These are phyloP conservation scores for Podospora appendiculata DNA, from an alignment of 495 filamentous ascomycete genomes.

Conservation along the genomic window DNA sequence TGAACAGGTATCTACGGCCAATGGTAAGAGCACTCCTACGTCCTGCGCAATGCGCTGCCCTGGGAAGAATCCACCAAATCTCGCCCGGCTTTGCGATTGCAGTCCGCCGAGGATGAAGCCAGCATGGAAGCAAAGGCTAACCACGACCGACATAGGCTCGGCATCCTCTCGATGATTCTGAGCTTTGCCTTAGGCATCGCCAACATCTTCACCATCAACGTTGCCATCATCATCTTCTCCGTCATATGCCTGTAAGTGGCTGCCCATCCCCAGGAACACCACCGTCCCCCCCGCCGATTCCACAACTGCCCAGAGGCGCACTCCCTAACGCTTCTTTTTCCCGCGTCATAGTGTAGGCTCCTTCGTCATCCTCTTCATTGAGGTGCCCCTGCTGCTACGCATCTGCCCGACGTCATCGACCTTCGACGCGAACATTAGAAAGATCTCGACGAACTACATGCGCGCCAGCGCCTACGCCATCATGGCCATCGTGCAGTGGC, in stretches of 20 bases:
- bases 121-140: constrained; percentile 1
- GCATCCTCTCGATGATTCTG: constrained; percentile 86
- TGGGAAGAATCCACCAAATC: too few relatives aligned
- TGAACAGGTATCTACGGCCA: constrained; percentile 92
- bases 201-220: constrained; percentile 64
- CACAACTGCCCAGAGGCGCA: neutral
- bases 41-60: too few relatives aligned
- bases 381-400: constrained; percentile 90
- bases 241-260: constrained; percentile 72
- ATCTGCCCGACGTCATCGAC: constrained; percentile 90
- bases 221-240: constrained; percentile 70
- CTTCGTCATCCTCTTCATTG: constrained; percentile 90
- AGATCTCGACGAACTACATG: constrained; percentile 92
- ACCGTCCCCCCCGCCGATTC: too few relatives aligned
- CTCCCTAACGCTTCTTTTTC: constrained; percentile 6
- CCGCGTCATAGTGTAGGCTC: constrained; percentile 53
- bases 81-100: neutral
- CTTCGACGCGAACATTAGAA: constrained; percentile 88
- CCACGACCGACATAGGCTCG: constrained; percentile 62
- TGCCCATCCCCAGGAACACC: neutral
- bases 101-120: constrained; percentile 3
- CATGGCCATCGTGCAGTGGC: constrained; percentile 78
- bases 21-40: constrained; percentile 62
- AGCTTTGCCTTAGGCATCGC: constrained; percentile 94
- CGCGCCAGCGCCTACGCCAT: constrained; percentile 81